phyloP scores from a whole-genome alignment of 2,329 filamentous ascomycete species.

The Cladophialophora immunda region DNA sequence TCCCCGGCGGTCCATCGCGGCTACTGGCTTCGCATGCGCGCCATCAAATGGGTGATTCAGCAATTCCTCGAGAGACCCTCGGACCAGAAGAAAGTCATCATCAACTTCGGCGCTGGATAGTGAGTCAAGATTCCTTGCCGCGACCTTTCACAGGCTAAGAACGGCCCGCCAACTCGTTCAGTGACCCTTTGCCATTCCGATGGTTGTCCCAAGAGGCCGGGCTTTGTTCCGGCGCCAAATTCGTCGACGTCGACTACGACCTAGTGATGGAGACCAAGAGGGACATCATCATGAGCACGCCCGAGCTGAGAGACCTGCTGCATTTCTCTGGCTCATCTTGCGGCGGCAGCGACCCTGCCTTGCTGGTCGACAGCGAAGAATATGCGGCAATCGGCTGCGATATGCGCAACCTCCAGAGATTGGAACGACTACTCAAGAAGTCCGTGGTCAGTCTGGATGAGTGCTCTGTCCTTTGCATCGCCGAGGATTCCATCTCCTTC shows the following conservation, averaged over 20 bases:
- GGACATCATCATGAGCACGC: constrained; percentile 35
- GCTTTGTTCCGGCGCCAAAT: constrained; percentile 44
- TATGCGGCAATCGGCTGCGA: constrained; percentile 40
- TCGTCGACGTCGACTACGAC: constrained; percentile 41
- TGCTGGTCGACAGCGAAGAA: constrained; percentile 34
- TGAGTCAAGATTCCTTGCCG: constrained; percentile 25
- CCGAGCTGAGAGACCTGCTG: constrained; percentile 37
- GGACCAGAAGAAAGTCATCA: constrained; percentile 42
- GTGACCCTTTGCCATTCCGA: constrained; percentile 87
- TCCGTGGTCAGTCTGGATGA: constrained; percentile 65
- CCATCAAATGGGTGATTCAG: constrained; percentile 79
- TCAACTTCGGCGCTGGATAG: constrained; percentile 41
- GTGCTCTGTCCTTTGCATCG: constrained; percentile 77
- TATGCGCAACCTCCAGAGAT: constrained; percentile 69
- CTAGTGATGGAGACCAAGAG: constrained; percentile 38
- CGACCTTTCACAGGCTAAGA: not conserved
- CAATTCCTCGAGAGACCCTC: constrained; percentile 70
- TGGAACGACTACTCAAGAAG: constrained; percentile 68
- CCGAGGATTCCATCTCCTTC: constrained; percentile 90
- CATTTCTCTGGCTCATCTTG: not conserved
- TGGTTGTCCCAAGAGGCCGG: constrained; percentile 73
- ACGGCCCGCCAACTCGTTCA: constrained; percentile 49
- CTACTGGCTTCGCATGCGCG: constrained; percentile 85
- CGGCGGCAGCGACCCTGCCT: constrained; percentile 1
- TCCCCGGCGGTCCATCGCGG: constrained; percentile 88